Conservation (phyloP, 2,329 filamentous ascomycete genomes). For the Sordariomycetes sp. region DNA sequence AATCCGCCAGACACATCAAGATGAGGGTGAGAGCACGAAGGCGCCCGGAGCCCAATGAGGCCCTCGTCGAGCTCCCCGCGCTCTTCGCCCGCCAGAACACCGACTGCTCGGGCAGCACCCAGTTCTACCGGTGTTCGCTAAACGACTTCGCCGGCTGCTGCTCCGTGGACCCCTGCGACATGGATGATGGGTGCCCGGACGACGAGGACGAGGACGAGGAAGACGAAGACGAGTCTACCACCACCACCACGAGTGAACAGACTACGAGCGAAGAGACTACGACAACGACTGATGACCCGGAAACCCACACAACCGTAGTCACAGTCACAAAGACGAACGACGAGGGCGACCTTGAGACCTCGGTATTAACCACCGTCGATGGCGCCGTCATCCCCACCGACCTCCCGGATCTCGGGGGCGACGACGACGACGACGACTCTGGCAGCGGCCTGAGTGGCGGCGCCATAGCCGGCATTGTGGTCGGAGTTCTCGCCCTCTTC, state of each 20-base stretch:
- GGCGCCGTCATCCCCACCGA: conserved; percentile 7
- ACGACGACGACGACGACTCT: not conserved
- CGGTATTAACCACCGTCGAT: conserved; percentile 14
- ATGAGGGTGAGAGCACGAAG: not conserved
- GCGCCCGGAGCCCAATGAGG: not conserved
- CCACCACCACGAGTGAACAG: too few relatives aligned
- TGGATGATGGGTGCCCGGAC: conserved; percentile 17
- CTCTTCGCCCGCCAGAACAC: conserved; percentile 1
- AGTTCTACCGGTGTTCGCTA: conserved; percentile 25
- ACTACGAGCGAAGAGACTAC: conserved; percentile 4
- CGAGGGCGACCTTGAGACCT: conserved; percentile 14
- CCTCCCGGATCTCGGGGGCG: conserved; percentile 5
- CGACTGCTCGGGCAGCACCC: conserved; percentile 17
- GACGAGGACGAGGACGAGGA: not conserved
- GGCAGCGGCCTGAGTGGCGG: conserved; percentile 14
- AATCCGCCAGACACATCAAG: not conserved
- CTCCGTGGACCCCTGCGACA: conserved; percentile 27
- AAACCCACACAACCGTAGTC: conserved; percentile 22
- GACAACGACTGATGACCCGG: conserved; percentile 24
- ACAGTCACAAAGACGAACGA: conserved; percentile 15
- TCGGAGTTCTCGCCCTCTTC: conserved; percentile 15
- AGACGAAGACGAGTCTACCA: not conserved
- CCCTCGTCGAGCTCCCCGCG: not conserved
- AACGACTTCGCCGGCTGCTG: conserved; percentile 34
- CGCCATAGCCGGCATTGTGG: conserved; percentile 21